Percentiles rank a stretch among this genome's conserved stretches.
Conservation (phyloP, 2,329 filamentous ascomycete genomes). For the Colletotrichum neosansevieriae region DNA sequence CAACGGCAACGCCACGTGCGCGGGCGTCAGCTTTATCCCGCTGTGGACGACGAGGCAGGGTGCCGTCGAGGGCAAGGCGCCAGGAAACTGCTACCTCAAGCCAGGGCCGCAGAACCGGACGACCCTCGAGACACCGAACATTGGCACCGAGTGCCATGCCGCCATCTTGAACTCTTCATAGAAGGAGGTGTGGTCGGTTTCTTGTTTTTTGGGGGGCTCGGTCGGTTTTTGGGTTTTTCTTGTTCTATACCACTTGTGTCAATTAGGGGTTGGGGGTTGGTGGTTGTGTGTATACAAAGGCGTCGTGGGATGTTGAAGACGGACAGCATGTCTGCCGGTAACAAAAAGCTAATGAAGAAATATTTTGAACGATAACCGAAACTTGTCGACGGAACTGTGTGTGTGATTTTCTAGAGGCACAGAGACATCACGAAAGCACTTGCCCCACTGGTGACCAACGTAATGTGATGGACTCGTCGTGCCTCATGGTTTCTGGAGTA, state of each 20-base stretch:
- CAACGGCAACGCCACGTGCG: constrained; percentile 46
- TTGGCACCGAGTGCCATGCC: constrained; percentile 52
- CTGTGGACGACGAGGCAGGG: constrained; percentile 54
- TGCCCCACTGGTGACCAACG: too few species aligned
- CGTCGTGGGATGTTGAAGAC: background rate
- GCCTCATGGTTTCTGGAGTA: too few species aligned
- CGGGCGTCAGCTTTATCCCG: constrained; percentile 55
- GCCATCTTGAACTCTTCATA: constrained; percentile 44
- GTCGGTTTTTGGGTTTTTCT: constrained; percentile 1
- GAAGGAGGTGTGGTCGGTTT: background rate
- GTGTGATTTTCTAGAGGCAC: too few species aligned
- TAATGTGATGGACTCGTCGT: background rate
- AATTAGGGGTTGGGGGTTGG: too few species aligned
- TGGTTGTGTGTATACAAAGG: background rate
- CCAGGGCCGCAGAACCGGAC: constrained; percentile 50
- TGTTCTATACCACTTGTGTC: constrained; percentile 19
- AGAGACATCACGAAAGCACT: too few species aligned
- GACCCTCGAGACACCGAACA: constrained; percentile 47
- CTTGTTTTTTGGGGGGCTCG: background rate
- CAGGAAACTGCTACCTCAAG: constrained; percentile 61
- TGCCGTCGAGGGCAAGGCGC: constrained; percentile 50
- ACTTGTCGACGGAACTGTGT: too few species aligned
- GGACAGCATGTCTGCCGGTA: background rate
- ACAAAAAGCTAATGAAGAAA: too few species aligned
- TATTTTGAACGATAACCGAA: too few species aligned